Evolutionary conservation across 352 stramenopile genomes (phyloP).

Genomic region (Elongisporangium anandrum): DNA sequence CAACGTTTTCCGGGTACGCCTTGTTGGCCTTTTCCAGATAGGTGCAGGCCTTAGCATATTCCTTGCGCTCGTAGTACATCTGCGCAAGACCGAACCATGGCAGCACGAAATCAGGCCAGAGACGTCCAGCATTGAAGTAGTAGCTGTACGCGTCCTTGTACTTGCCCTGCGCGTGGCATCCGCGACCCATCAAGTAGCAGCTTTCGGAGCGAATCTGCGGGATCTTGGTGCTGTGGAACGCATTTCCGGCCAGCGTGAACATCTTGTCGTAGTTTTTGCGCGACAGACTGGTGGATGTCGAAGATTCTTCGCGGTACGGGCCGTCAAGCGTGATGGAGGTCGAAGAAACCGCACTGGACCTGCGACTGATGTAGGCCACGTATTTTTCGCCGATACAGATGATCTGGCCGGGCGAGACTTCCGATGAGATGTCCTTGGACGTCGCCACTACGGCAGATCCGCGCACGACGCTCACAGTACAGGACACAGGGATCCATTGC

Average conservation of each 20-base stretch:
- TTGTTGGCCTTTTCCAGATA: conserved; percentile 90
- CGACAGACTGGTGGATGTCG: conserved; percentile 51
- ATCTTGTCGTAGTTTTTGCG: conserved; percentile 90
- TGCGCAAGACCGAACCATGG: conserved; percentile 85
- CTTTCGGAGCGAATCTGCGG: conserved; percentile 94
- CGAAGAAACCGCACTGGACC: conserved; percentile 54
- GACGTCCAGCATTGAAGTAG: conserved; percentile 92
- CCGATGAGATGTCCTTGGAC: conserved; percentile 83
- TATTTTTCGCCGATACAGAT: conserved; percentile 93
- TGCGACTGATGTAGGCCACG: conserved; percentile 81
- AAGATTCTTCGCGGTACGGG: conserved; percentile 75
- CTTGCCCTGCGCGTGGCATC: conserved; percentile 92
- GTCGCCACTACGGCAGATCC: conserved; percentile 83
- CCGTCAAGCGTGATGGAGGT: conserved; percentile 71
- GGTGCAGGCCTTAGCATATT: conserved; percentile 74
- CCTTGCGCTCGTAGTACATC: conserved; percentile 88
- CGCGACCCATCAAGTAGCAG: conserved; percentile 94
- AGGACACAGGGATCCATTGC: conserved; percentile 93
- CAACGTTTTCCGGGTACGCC: conserved; percentile 83
- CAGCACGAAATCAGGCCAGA: conserved; percentile 85
- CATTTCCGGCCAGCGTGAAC: conserved; percentile 84
- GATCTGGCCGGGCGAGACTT: conserved; percentile 89
- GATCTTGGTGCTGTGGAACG: conserved; percentile 88
- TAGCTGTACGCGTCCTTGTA: conserved; percentile 96
- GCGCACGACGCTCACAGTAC: conserved; percentile 78